Conservation (phyloP, 1,139 yeast genomes). For the Suhomyces yuchorum region DNA sequence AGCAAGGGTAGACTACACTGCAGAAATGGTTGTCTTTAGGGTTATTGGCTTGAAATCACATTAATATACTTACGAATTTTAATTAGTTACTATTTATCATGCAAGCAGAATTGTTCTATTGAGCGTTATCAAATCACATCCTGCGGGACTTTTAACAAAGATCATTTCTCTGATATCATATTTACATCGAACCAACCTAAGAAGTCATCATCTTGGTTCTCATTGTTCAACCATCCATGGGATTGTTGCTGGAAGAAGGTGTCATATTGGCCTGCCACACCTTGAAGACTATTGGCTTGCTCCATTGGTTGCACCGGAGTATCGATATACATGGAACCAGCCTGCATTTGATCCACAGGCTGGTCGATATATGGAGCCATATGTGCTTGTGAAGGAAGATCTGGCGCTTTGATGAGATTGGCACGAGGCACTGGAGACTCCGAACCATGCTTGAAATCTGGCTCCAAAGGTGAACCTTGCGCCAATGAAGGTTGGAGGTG, state of each 20-base stretch:
- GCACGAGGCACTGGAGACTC: constrained; percentile 3
- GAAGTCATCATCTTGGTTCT: constrained; percentile 77
- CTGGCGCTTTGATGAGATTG: constrained; percentile 9
- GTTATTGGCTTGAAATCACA: no score
- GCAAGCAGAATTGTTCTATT: background rate
- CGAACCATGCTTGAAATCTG: background rate
- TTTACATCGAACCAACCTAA: constrained; percentile 92
- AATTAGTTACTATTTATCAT: background rate
- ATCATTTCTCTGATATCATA: constrained; percentile 33
- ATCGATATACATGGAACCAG: constrained; percentile 8
- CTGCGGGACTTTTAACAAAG: constrained; percentile 1
- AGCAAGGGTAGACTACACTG: no score
- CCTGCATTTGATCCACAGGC: constrained; percentile 5
- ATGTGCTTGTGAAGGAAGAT: constrained; percentile 10
- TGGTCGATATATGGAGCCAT: constrained; percentile 9
- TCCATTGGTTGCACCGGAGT: constrained; percentile 5
- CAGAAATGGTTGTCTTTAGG: no score
- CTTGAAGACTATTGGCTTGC: constrained; percentile 7
- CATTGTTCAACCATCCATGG: constrained; percentile 73
- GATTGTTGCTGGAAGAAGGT: constrained; percentile 77
- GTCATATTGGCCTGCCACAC: constrained; percentile 49
- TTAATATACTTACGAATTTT: background rate
- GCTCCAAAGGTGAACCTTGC: background rate
- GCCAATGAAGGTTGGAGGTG: background rate
- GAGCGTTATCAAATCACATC: background rate